Evolutionary conservation across 1,284 basidiomycete species (phyloP).

Genomic region (Rhizoctonia solani): DNA sequence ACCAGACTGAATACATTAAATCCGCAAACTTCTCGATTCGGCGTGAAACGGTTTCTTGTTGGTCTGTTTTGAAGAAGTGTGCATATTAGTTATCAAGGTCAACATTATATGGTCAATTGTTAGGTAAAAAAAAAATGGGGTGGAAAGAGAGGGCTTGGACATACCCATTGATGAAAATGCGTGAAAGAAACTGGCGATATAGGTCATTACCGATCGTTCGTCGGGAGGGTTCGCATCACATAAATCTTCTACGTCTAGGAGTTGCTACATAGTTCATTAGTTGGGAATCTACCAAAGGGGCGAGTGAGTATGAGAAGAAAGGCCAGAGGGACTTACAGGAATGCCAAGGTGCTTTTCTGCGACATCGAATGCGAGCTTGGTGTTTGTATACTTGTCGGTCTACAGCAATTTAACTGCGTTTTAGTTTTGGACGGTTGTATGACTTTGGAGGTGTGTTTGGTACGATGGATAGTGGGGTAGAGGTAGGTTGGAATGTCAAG

Average conservation of each 20-base stretch:
- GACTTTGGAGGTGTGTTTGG: too few relatives aligned
- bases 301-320: conserved; percentile 32
- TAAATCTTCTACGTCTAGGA: conserved; percentile 96
- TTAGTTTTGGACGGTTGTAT: too few relatives aligned
- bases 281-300: conserved; percentile 18
- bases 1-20: conserved; percentile 87
- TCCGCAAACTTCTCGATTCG: conserved; percentile 96
- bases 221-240: conserved; percentile 88
- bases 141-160: conserved; percentile 40
- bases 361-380: conserved; percentile 81
- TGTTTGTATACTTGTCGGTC: conserved; percentile 75
- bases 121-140: too few relatives aligned
- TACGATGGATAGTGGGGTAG: too few relatives aligned
- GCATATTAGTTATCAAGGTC: not conserved
- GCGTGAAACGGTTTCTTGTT: conserved; percentile 91
- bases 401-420: conserved; percentile 48
- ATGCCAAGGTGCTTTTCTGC: conserved; percentile 87
- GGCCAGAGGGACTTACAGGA: conserved; percentile 62
- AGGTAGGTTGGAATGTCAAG: conserved; percentile 9
- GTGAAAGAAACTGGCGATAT: conserved; percentile 96
- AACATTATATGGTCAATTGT: too few relatives aligned
- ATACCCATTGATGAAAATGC: conserved; percentile 95
- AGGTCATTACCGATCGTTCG: conserved; percentile 95
- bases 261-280: conserved; percentile 59
- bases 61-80: conserved; percentile 59